Conservation (phyloP, 345 rosid genomes). For the Brassica cretica region DNA sequence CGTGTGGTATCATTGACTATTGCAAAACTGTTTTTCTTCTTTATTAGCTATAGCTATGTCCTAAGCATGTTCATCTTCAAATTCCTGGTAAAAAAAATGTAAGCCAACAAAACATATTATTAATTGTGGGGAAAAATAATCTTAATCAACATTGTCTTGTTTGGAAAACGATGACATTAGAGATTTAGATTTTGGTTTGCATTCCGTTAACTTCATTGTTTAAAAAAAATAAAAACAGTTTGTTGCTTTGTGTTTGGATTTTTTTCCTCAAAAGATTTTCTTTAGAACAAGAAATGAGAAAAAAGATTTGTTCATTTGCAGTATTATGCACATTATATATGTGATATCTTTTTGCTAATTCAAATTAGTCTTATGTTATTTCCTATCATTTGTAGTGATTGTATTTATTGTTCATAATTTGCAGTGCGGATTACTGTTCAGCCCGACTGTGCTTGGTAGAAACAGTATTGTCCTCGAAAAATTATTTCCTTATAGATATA, state of each 20-base stretch:
- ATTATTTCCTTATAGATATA: conserved; percentile 40
- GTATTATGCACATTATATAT: neutral
- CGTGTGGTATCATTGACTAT: neutral
- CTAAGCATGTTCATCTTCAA: neutral
- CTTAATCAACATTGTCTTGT: neutral
- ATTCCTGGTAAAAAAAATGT: neutral
- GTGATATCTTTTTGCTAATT: neutral
- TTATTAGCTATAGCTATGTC: neutral
- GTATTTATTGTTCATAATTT: neutral
- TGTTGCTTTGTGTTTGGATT: neutral
- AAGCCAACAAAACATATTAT: neutral
- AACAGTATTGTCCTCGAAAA: fast-evolving
- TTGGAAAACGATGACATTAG: neutral
- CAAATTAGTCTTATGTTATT: neutral
- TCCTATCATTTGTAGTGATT: neutral
- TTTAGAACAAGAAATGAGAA: neutral
- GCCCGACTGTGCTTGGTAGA: conserved; percentile 38
- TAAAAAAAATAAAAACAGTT: neutral
- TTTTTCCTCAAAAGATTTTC: neutral
- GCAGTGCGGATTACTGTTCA: conserved; percentile 55
- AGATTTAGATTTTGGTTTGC: neutral
- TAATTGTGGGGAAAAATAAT: neutral
- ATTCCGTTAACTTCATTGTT: neutral
- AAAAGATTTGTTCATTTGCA: neutral
- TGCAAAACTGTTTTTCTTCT: neutral